Percentiles rank a stretch among this genome's conserved stretches.
phyloP scores from a whole-genome alignment of 768 basidiomycete genomes.

The Boletus coccyginus region DNA sequence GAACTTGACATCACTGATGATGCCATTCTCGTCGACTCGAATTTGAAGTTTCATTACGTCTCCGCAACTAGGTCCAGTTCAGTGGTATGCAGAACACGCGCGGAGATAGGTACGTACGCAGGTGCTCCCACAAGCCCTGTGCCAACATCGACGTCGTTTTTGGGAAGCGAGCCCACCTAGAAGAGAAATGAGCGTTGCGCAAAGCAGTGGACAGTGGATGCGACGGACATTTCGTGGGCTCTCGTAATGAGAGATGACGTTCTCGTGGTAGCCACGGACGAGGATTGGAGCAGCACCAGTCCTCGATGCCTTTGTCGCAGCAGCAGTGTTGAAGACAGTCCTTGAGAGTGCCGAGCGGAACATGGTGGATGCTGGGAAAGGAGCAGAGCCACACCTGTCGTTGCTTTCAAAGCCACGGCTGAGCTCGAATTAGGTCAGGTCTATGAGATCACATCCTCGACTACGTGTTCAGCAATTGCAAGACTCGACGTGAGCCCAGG shows the following conservation, averaged over 20 bases:
- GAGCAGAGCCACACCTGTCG: neutral
- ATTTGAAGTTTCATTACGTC: conserved; percentile 99
- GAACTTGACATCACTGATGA: conserved; percentile 99
- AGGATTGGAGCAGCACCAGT: conserved; percentile 47
- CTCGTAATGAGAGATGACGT: conserved; percentile 98
- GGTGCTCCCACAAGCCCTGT: conserved; percentile 98
- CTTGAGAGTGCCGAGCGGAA: conserved; percentile 61
- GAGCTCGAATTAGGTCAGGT: conserved; percentile 19
- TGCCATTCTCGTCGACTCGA: conserved; percentile 88
- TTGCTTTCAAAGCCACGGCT: conserved; percentile 13
- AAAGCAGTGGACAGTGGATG: conserved; percentile 31
- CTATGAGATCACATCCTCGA: conserved; percentile 45
- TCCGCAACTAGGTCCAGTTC: conserved; percentile 63
- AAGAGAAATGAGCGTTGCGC: conserved; percentile 49
- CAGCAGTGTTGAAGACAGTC: conserved; percentile 42
- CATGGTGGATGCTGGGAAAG: conserved; percentile 50
- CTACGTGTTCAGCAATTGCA: conserved; percentile 83
- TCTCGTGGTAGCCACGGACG: conserved; percentile 85
- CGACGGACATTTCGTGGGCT: conserved; percentile 88
- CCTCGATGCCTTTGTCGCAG: conserved; percentile 42
- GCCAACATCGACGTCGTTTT: conserved; percentile 87
- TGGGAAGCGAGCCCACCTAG: conserved; percentile 95
- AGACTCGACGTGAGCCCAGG: conserved; percentile 88
- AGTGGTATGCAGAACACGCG: conserved; percentile 11
- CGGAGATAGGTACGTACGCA: conserved; percentile 57